These are phyloP conservation scores for Cenococcum geophilum DNA, from an alignment of 495 filamentous ascomycete species.

Conservation along the genomic window DNA sequence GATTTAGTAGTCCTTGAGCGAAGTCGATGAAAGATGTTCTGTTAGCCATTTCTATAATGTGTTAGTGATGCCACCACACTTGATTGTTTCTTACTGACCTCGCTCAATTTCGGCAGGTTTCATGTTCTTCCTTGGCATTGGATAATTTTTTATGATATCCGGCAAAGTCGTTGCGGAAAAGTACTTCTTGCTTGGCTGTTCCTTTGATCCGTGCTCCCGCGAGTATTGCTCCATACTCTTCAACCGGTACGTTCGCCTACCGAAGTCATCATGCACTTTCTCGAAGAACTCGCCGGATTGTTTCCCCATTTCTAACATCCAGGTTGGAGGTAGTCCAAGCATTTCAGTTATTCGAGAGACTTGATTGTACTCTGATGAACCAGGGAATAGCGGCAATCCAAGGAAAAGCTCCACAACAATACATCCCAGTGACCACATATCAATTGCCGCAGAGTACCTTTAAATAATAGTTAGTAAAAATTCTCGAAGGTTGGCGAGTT, in stretches of 20 bases:
- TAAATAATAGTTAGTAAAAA: conserved; percentile 20
- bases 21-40: conserved; percentile 99
- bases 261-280: conserved; percentile 86
- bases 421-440: conserved; percentile 99
- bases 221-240: conserved; percentile 98
- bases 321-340: conserved; percentile 91
- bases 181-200: conserved; percentile 99
- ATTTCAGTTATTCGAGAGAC: conserved; percentile 97
- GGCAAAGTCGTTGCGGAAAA: conserved; percentile 89
- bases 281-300: conserved; percentile 97
- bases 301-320: conserved; percentile 99
- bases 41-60: conserved; percentile 83
- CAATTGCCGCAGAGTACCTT: conserved; percentile 95
- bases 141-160: conserved; percentile 94
- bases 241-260: conserved; percentile 78
- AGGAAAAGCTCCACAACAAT: conserved; percentile 98
- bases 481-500: not conserved
- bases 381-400: conserved; percentile 90
- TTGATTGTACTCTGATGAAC: conserved; percentile 98
- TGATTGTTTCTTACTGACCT: conserved; percentile 53
- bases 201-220: conserved; percentile 87
- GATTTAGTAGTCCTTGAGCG: conserved; percentile 87
- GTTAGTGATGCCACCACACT: conserved; percentile 13
- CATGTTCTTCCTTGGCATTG: conserved; percentile 99
- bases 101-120: conserved; percentile 93